phyloP scores from a whole-genome alignment of 768 basidiomycete species.

The Lyophyllum semitale region DNA sequence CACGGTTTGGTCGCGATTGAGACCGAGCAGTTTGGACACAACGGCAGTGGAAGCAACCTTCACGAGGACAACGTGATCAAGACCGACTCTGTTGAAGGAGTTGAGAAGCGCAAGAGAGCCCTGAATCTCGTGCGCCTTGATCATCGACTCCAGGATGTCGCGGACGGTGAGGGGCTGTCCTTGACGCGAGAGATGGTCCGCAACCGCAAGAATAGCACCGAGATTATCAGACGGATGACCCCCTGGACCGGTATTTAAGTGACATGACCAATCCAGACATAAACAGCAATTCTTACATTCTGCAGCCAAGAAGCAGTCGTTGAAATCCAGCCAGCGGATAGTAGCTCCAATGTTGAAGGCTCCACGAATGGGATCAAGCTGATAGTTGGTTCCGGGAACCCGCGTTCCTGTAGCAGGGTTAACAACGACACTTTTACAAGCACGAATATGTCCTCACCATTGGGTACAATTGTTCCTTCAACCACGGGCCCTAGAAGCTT shows the following conservation, averaged over 20 bases:
- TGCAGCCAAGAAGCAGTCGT: slow-evolving; percentile 92
- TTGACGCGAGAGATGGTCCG: slow-evolving; percentile 85
- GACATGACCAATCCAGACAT: background rate
- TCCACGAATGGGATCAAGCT: slow-evolving; percentile 89
- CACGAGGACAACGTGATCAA: slow-evolving; percentile 94
- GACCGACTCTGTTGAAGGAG: slow-evolving; percentile 92
- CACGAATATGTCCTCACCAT: slow-evolving; percentile 56
- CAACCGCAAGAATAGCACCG: slow-evolving; percentile 90
- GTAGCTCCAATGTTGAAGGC: slow-evolving; percentile 95
- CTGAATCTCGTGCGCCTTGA: slow-evolving; percentile 96
- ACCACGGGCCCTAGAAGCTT: slow-evolving; percentile 87
- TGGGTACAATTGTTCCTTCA: slow-evolving; percentile 87
- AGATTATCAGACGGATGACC: slow-evolving; percentile 94
- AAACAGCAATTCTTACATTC: slow-evolving; percentile 58
- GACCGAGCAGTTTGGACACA: slow-evolving; percentile 87
- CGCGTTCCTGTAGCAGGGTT: slow-evolving; percentile 61
- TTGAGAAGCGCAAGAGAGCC: slow-evolving; percentile 88
- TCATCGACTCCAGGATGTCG: slow-evolving; percentile 89
- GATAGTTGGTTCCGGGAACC: slow-evolving; percentile 84
- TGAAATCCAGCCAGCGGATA: slow-evolving; percentile 94
- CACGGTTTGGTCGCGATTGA: slow-evolving; percentile 82
- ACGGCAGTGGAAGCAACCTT: slow-evolving; percentile 97
- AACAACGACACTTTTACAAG: slow-evolving; percentile 6
- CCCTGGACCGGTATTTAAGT: slow-evolving; percentile 48
- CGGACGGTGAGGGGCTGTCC: slow-evolving; percentile 76